These are phyloP conservation scores for Ogataea sp. DNA, from an alignment of 805 yeast species.

Conservation along the genomic window DNA sequence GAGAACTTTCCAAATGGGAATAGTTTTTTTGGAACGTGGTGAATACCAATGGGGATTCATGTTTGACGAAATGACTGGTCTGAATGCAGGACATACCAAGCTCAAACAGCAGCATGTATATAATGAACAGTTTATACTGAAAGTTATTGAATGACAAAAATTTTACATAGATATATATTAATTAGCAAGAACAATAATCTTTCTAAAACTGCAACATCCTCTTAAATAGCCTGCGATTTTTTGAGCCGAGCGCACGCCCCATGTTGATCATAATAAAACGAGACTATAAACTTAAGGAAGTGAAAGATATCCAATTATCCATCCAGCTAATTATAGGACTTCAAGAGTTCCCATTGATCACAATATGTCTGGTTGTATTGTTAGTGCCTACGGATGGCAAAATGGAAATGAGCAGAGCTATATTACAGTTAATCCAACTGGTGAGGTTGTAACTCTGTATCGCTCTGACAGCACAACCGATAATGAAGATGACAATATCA, in stretches of 20 bases:
- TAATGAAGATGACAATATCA: constrained; percentile 41
- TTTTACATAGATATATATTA: too few species aligned
- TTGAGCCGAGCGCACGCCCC: too few species aligned
- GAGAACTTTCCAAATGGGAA: constrained; percentile 39
- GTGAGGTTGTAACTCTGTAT: constrained; percentile 70
- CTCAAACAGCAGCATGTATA: constrained; percentile 28
- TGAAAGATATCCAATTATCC: too few species aligned
- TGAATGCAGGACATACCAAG: constrained; percentile 11
- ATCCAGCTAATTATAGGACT: too few species aligned
- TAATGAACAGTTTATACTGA: constrained; percentile 28
- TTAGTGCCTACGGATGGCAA: constrained; percentile 57
- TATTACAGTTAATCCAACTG: constrained; percentile 65
- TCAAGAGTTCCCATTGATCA: too few species aligned
- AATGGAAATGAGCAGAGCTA: constrained; percentile 46
- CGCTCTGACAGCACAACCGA: constrained; percentile 17
- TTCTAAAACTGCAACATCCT: too few species aligned
- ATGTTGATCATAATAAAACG: too few species aligned
- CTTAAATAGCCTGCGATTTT: too few species aligned
- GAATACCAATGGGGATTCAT: constrained; percentile 74
- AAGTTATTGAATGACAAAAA: too few species aligned
- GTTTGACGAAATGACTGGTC: constrained; percentile 36
- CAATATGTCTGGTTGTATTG: constrained; percentile 58
- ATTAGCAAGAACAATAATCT: too few species aligned
- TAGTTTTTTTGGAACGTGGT: constrained; percentile 67
- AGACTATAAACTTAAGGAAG: too few species aligned